phyloP scores from a whole-genome alignment of 495 filamentous ascomycete species.

The Lindgomyces ingoldianus region DNA sequence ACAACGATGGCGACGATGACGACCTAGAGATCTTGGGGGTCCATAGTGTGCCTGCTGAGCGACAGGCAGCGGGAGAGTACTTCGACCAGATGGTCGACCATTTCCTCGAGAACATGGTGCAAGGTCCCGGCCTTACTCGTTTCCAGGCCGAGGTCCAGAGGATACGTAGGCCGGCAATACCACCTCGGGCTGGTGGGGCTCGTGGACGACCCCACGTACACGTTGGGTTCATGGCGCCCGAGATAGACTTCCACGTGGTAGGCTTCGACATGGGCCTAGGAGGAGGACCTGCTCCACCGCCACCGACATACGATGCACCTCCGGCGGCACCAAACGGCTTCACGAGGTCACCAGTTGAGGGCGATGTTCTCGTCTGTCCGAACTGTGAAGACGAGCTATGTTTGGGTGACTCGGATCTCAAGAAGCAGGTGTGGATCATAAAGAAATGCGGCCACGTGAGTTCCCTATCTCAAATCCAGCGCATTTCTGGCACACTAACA shows the following conservation, averaged over 20 bases:
- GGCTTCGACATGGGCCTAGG: conserved; percentile 35
- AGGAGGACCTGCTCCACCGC: conserved; percentile 8
- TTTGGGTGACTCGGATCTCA: conserved; percentile 55
- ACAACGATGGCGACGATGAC: conserved; percentile 23
- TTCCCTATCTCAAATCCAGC: conserved; percentile 11
- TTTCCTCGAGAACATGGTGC: conserved; percentile 4
- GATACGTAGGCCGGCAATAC: not conserved
- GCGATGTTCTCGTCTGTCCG: conserved; percentile 68
- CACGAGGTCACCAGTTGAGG: conserved; percentile 62
- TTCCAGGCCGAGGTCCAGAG: too few species aligned
- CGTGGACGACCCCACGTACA: conserved; percentile 4
- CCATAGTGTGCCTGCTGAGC: conserved; percentile 5
- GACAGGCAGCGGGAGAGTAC: not conserved
- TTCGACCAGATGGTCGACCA: not conserved
- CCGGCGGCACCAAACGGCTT: conserved; percentile 60
- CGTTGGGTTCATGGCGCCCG: conserved; percentile 16
- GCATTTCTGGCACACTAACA: not conserved
- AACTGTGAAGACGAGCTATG: conserved; percentile 71
- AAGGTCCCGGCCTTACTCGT: too few species aligned
- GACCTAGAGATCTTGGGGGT: conserved; percentile 19
- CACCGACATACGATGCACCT: conserved; percentile 59
- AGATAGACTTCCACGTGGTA: conserved; percentile 30
- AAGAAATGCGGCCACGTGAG: conserved; percentile 77
- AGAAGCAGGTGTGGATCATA: conserved; percentile 71
- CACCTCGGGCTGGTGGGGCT: conserved; percentile 1